phyloP scores from a whole-genome alignment of 345 rosid genomes.

The Cardiospermum halicacabum region DNA sequence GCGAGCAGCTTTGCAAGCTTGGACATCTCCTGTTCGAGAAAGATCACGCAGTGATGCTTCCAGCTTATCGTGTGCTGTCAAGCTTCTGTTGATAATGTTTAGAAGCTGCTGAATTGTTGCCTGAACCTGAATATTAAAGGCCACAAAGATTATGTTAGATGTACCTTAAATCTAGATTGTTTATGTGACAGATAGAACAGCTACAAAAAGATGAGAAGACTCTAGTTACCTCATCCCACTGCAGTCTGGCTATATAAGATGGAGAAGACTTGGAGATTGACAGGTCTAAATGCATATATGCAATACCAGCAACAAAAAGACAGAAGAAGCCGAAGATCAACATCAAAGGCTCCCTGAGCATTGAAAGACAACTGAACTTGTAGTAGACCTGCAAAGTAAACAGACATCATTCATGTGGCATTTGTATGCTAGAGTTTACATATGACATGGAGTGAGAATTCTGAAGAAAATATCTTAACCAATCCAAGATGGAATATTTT shows the following conservation, averaged over 20 bases:
- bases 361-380: slow-evolving; percentile 70
- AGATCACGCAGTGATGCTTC: slow-evolving; percentile 88
- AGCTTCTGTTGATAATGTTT: slow-evolving; percentile 54
- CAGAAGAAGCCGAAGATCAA: slow-evolving; percentile 69
- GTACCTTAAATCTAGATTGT: background rate
- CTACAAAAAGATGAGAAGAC: background rate
- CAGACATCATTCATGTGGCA: slow-evolving; percentile 1
- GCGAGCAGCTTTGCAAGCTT: slow-evolving; percentile 86
- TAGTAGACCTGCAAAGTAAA: slow-evolving; percentile 66
- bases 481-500: too few relatives aligned
- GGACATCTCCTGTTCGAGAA: slow-evolving; percentile 88
- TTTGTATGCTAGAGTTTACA: background rate
- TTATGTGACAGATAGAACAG: slow-evolving; percentile 1
- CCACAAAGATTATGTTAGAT: background rate
- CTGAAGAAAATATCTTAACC: background rate
- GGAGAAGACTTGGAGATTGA: slow-evolving; percentile 94
- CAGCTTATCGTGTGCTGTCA: slow-evolving; percentile 67
- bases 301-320: slow-evolving; percentile 67
- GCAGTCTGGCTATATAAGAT: slow-evolving; percentile 84
- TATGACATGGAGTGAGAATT: background rate
- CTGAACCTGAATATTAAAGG: slow-evolving; percentile 52
- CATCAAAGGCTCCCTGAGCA: slow-evolving; percentile 91
- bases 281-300: slow-evolving; percentile 71
- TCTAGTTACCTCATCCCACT: slow-evolving; percentile 85
- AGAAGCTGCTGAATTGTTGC: slow-evolving; percentile 64